Conservation (phyloP, 352 stramenopile genomes). For the Lagenidium giganteum region DNA sequence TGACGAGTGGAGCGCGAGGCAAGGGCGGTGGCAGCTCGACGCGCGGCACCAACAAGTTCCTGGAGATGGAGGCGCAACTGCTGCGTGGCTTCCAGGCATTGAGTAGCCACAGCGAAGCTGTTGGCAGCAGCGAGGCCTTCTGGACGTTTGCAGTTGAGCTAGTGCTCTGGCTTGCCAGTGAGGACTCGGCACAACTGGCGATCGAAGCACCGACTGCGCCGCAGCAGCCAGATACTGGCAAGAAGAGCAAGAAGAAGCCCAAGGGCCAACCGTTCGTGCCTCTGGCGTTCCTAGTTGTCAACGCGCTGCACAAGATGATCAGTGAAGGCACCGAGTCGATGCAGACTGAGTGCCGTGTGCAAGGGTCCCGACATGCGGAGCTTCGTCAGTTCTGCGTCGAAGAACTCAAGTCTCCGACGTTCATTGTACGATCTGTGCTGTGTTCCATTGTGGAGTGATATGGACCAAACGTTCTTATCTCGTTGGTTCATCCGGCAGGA, state of each 20-base stretch:
- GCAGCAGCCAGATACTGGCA: neutral
- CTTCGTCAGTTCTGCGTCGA: slow-evolving; percentile 27
- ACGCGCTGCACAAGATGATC: slow-evolving; percentile 35
- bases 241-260: slow-evolving; percentile 13
- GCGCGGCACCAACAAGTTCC: slow-evolving; percentile 41
- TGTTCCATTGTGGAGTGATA: neutral
- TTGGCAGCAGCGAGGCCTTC: slow-evolving; percentile 4
- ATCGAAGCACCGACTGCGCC: neutral
- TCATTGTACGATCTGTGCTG: slow-evolving; percentile 5
- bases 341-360: slow-evolving; percentile 1
- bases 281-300: slow-evolving; percentile 48
- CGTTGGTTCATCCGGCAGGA: no score
- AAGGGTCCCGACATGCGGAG: slow-evolving; percentile 21
- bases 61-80: slow-evolving; percentile 34
- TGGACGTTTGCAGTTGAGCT: slow-evolving; percentile 36
- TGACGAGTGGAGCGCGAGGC: no score
- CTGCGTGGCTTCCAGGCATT: slow-evolving; percentile 17
- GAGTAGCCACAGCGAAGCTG: neutral
- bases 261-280: slow-evolving; percentile 47
- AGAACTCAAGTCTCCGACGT: slow-evolving; percentile 9
- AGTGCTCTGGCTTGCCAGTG: slow-evolving; percentile 26
- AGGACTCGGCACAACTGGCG: slow-evolving; percentile 4
- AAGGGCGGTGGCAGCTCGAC: no score
- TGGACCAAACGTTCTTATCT: no score
- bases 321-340: neutral